Evolutionary conservation across 192 early-diverging fungal genomes (phyloP), one percentile per base, ranked within the genome.

Genomic region (Coemansia sp.): DNA sequence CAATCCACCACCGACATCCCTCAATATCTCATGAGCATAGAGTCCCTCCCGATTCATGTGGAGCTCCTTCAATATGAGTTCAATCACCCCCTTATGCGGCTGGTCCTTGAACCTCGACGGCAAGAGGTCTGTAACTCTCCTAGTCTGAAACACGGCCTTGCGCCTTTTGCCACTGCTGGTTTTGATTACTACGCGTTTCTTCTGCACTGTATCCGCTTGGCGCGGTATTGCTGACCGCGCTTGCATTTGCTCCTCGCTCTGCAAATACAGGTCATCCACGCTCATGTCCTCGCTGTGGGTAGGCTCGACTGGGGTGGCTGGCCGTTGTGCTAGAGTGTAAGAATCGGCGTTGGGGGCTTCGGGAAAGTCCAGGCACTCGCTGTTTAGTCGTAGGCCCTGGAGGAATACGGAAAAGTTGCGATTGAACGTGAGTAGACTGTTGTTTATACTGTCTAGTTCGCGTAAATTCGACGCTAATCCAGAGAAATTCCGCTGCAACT

Each of bases 161-260:
- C 73, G 63, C 43, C 70, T 62, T 39, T 62, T 72, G 3, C 47
- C 45, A 16, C 43, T 45, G 9, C 62, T 53, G 2, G 70, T 28
- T 55, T 81, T 81, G 35, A 81, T 81, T 12, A 76, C 74, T 25
- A 76, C 78, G 1, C 62, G 55, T 33, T 81, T 81, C 62, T 76
- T 75, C 48, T 56, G 68, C 38, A 14, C 13, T 4, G 52, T n/a
- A 6, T 55, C 52, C 5, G 3, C 14, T 16, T 55, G 31, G 12
- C 52, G 52, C 26, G 52, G 52, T 31, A 31, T 6, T 4, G 52
- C 52, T 12, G 52, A 28, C 26, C 52, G 52, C 12, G 52, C 52
- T 16, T 26, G 52, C 52, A 55, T 55, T 8, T 55, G 52, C 28
- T 55, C 52, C 13, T 55, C 52, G 52, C 52, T 55, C 26, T 55